Conservation (phyloP, 2,329 filamentous ascomycete species). For the Diaporthe capsici region DNA sequence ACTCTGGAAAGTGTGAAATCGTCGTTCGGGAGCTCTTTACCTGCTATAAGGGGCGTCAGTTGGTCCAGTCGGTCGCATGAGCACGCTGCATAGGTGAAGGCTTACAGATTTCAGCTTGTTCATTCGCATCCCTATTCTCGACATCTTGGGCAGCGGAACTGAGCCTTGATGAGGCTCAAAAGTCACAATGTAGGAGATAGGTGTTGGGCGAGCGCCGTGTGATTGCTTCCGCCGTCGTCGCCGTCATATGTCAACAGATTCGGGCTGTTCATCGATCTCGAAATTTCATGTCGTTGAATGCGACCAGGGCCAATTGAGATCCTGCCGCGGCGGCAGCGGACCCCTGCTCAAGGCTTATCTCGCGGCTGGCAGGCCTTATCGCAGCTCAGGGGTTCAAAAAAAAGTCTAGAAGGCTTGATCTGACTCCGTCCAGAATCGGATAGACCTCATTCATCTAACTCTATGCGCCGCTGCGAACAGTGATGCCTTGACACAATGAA, state of each 20-base stretch:
- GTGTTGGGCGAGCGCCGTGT: constrained; percentile 13
- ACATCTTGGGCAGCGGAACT: constrained; percentile 49
- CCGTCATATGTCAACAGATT: background rate
- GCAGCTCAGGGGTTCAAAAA: constrained; percentile 14
- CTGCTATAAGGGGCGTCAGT: constrained; percentile 55
- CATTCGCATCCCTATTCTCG: constrained; percentile 75
- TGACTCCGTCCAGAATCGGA: no score
- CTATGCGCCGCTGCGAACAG: background rate
- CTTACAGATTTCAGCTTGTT: constrained; percentile 80
- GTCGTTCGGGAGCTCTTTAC: constrained; percentile 51
- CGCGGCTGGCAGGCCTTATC: constrained; percentile 37
- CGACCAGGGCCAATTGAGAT: constrained; percentile 28
- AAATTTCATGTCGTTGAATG: constrained; percentile 36
- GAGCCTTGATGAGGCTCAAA: constrained; percentile 35
- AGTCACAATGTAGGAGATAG: background rate
- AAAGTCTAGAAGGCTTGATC: constrained; percentile 5
- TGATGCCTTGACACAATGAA: constrained; percentile 34
- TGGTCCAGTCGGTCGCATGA: constrained; percentile 33
- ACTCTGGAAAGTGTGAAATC: constrained; percentile 40
- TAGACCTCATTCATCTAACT: background rate
- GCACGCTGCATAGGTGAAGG: constrained; percentile 44
- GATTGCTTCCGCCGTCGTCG: background rate
- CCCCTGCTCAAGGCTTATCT: constrained; percentile 29
- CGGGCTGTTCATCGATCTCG: constrained; percentile 18
- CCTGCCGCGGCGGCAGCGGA: constrained; percentile 33